phyloP scores from a whole-genome alignment of 2,329 filamentous ascomycete species.

The Phyllosticta capitalensis region DNA sequence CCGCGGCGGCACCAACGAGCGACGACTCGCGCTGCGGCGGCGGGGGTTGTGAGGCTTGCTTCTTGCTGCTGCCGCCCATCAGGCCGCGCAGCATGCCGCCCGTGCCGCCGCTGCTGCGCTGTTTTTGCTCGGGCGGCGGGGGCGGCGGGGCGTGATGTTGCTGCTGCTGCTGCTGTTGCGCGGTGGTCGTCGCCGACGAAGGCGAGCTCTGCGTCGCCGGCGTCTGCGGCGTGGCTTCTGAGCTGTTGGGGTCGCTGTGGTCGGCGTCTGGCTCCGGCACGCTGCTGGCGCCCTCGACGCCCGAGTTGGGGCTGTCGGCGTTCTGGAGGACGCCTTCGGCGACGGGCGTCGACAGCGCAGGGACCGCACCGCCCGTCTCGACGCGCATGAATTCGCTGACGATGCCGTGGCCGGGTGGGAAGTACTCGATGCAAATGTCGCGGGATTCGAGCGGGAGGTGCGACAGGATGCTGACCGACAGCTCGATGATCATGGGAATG shows the following conservation, averaged over 20 bases:
- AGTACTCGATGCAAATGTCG: slow-evolving; percentile 81
- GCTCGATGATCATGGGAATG: slow-evolving; percentile 84
- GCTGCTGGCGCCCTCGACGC: slow-evolving; percentile 1
- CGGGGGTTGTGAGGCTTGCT: neutral
- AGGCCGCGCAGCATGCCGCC: slow-evolving; percentile 37
- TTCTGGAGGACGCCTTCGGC: slow-evolving; percentile 16
- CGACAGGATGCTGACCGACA: slow-evolving; percentile 74
- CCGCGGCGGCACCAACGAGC: neutral
- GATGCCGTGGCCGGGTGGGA: slow-evolving; percentile 64
- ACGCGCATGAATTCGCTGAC: slow-evolving; percentile 73
- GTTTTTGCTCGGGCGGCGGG: too few relatives aligned
- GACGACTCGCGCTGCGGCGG: slow-evolving; percentile 6
- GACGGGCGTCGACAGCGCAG: slow-evolving; percentile 35
- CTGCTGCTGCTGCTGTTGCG: slow-evolving; percentile 13
- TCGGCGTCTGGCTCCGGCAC: neutral
- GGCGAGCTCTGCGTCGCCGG: neutral
- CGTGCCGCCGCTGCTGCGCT: slow-evolving; percentile 14
- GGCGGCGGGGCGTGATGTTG: neutral
- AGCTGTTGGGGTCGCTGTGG: neutral
- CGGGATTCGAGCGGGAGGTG: slow-evolving; percentile 86
- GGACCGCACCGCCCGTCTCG: slow-evolving; percentile 46
- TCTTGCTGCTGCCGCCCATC: slow-evolving; percentile 19
- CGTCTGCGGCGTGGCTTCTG: neutral
- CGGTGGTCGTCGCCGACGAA: too few relatives aligned
- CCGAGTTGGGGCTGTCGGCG: neutral